Percentiles rank a stretch among this genome's conserved stretches.
Conservation (phyloP, 805 yeast genomes). For the Ogataea chonburiensis region DNA sequence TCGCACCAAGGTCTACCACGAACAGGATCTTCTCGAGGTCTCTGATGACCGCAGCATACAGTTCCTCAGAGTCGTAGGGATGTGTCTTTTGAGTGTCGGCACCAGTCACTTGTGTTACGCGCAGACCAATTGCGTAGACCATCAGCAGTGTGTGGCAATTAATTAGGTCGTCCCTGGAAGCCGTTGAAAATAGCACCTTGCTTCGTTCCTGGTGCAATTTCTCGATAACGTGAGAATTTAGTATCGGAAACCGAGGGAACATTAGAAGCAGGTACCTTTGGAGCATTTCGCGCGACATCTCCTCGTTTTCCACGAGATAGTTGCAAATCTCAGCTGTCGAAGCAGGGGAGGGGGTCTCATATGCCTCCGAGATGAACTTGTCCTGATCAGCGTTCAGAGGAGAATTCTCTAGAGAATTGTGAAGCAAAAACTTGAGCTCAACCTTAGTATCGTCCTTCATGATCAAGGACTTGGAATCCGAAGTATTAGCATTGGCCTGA, state of each 20-base stretch:
- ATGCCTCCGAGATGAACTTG: slow-evolving; percentile 4
- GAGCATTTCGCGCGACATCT: slow-evolving; percentile 13
- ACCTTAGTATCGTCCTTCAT: slow-evolving; percentile 5
- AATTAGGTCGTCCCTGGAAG: slow-evolving; percentile 12
- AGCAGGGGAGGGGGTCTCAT: background rate
- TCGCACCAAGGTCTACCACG: slow-evolving; percentile 18
- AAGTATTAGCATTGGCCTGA: background rate
- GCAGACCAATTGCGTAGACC: slow-evolving; percentile 23
- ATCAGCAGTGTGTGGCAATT: slow-evolving; percentile 15
- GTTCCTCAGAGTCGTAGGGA: slow-evolving; percentile 13
- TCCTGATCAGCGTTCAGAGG: slow-evolving; percentile 14
- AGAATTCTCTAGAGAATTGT: slow-evolving; percentile 14
- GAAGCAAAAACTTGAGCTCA: slow-evolving; percentile 17
- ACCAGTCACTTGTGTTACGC: slow-evolving; percentile 15
- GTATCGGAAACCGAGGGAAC: slow-evolving; percentile 22
- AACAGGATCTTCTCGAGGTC: slow-evolving; percentile 14
- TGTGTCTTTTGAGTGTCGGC: slow-evolving; percentile 4
- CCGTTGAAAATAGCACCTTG: slow-evolving; percentile 4
- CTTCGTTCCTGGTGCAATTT: slow-evolving; percentile 17
- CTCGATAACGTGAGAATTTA: slow-evolving; percentile 4
- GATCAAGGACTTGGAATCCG: background rate
- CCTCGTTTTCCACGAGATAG: slow-evolving; percentile 14
- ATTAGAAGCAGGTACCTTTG: slow-evolving; percentile 14
- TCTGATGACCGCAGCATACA: slow-evolving; percentile 18
- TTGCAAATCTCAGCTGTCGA: slow-evolving; percentile 8